Conservation (phyloP, 805 yeast species). For the Yarrowia alimentaria region DNA sequence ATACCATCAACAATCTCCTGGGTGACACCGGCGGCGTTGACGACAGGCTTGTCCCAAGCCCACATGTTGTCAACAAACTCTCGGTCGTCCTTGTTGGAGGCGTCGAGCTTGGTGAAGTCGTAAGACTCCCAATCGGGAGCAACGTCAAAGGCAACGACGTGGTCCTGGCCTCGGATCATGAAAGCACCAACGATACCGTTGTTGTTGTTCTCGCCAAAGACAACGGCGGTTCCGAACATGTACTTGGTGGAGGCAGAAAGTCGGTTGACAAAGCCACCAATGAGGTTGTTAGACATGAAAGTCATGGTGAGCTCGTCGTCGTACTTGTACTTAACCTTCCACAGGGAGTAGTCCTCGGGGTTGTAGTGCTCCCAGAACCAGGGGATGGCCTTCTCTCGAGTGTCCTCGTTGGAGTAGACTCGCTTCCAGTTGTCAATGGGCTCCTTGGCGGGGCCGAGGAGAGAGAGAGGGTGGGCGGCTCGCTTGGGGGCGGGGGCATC, state of each 20-base stretch:
- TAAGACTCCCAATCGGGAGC: slow-evolving; percentile 99
- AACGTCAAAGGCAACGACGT: slow-evolving; percentile 88
- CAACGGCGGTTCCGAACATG: slow-evolving; percentile 90
- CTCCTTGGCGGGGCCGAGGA: slow-evolving; percentile 68
- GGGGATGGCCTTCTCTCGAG: slow-evolving; percentile 90
- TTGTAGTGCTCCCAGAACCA: slow-evolving; percentile 98
- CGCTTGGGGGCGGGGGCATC: slow-evolving; percentile 61
- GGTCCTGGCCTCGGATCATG: slow-evolving; percentile 92
- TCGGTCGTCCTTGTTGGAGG: slow-evolving; percentile 70
- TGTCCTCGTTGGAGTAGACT: slow-evolving; percentile 93
- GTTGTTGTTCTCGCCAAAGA: slow-evolving; percentile 97
- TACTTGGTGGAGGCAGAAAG: slow-evolving; percentile 86
- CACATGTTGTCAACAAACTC: slow-evolving; percentile 85
- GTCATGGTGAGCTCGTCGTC: slow-evolving; percentile 95
- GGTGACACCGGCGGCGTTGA: slow-evolving; percentile 64
- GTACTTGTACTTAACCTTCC: slow-evolving; percentile 95
- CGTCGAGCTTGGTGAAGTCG: slow-evolving; percentile 77
- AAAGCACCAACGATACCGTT: slow-evolving; percentile 96
- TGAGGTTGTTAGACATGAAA: slow-evolving; percentile 96
- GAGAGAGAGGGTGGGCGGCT: slow-evolving; percentile 88
- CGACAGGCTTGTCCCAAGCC: slow-evolving; percentile 97
- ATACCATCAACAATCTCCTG: slow-evolving; percentile 96
- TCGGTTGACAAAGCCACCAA: slow-evolving; percentile 98
- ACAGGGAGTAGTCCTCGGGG: slow-evolving; percentile 89
- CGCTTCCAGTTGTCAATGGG: slow-evolving; percentile 94